Evolutionary conservation across 805 yeast species (phyloP).

Genomic region (Cyberlindnera veronae): DNA sequence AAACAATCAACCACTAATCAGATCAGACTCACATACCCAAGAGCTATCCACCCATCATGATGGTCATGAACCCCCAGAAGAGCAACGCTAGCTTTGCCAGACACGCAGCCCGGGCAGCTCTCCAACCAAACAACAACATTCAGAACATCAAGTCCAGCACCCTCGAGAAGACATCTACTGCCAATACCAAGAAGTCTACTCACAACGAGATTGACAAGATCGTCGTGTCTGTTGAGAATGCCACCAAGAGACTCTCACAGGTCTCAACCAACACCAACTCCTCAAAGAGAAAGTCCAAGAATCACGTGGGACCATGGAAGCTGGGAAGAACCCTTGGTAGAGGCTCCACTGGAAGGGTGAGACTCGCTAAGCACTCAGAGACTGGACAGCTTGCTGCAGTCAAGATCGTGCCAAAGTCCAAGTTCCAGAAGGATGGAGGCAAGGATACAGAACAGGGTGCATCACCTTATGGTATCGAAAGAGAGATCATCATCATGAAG

Average conservation of each 20-base stretch:
- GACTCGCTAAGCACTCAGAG: constrained; percentile 81
- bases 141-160: constrained; percentile 36
- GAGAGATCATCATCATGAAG: constrained; percentile 85
- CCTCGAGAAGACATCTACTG: not conserved
- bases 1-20: too few species aligned
- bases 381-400: constrained; percentile 94
- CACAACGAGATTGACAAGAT: constrained; percentile 27
- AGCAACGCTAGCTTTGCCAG: constrained; percentile 21
- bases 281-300: constrained; percentile 29
- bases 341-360: constrained; percentile 95
- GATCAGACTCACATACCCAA: too few species aligned
- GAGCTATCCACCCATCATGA: not conserved
- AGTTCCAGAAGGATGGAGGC: constrained; percentile 45
- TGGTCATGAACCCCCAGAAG: constrained; percentile 5
- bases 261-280: constrained; percentile 29
- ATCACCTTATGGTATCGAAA: constrained; percentile 79
- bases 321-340: constrained; percentile 91
- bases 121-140: constrained; percentile 20
- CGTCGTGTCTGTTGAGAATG: constrained; percentile 30
- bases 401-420: constrained; percentile 87
- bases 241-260: constrained; percentile 28
- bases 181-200: constrained; percentile 2
- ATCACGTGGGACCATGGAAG: constrained; percentile 88
- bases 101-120: constrained; percentile 26
- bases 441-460: constrained; percentile 43